Conservation (phyloP, 139 green algal genomes). For the Micromonas commoda region DNA sequence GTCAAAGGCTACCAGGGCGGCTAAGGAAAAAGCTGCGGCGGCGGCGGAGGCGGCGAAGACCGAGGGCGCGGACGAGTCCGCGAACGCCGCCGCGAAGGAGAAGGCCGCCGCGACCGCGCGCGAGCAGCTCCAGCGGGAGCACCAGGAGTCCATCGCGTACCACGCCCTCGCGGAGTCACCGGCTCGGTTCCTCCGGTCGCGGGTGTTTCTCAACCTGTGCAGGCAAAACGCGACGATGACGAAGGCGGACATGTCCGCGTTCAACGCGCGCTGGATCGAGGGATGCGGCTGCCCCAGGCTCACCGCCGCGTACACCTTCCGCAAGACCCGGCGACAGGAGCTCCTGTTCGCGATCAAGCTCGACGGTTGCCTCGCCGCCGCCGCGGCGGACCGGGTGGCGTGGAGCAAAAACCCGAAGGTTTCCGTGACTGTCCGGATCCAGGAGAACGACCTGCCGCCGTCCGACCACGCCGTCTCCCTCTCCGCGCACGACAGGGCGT, state of each 20-base stretch:
- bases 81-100: not conserved
- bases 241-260: not conserved
- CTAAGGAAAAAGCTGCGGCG: not conserved
- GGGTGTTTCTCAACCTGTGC: not conserved
- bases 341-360: slow-evolving; percentile 17
- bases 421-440: slow-evolving; percentile 9
- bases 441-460: not conserved
- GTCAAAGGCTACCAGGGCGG: not conserved
- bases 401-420: not conserved
- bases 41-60: not conserved
- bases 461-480: slow-evolving; percentile 18
- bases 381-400: not conserved
- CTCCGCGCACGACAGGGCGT: not conserved
- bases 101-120: not conserved
- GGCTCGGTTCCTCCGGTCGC: not conserved
- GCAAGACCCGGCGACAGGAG: not conserved
- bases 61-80: not conserved
- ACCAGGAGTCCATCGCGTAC: not conserved
- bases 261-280: slow-evolving; percentile 19
- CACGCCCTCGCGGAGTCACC: not conserved
- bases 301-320: slow-evolving; percentile 1
- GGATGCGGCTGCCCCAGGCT: not conserved
- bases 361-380: not conserved
- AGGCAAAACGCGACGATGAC: not conserved
- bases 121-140: not conserved